Evolutionary conservation across 2,329 filamentous ascomycete genomes (phyloP), one percentile per base, ranked within the genome.

Genomic region (Zasmidium cellare): DNA sequence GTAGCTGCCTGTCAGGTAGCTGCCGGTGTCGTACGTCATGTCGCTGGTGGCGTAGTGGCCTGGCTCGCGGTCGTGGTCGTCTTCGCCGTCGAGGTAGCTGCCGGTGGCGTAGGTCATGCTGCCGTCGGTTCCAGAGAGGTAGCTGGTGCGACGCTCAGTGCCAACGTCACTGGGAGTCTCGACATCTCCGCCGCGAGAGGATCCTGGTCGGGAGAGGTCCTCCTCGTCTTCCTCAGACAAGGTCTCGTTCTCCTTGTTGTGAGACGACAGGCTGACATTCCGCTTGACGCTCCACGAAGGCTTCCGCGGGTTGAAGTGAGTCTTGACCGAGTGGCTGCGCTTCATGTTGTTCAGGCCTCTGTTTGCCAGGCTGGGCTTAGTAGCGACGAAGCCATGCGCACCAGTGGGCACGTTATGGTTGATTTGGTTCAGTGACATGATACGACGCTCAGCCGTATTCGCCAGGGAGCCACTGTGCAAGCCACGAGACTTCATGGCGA

Each of bases 341-440:
- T 72, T 73, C 54, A 74, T 58, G 19, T 59, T 51, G 19, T 60
- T 60, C 22, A 66, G 61, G n/a, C 60, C 62, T 50, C 54, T 66
- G 9, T 65, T 61, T 18, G 67, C 53, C n/a, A 72, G 58, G 46
- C 63, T 67, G 7, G 68, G 65, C 35, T 64, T 67, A 9, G 60
- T 59, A 2, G 66, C 51, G 14, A 63, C 51, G 59, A 70, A 76
- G 6, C 70, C 71, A 76, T 78, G 68, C 56, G 71, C 72, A 35
- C 76, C 75, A 45, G 75, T 77, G 5, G 86, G 79, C 31, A 84
- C 80, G 69, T 94, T 93, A 71, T 88, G 87, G 54, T 86, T 90
- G 66, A 97, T 96, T 75, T 97, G 91, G 72, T 89, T 96, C 35
- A 97, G 84, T 51, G 91, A 96, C 58, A 96, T 84, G 68, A 97